phyloP scores from a whole-genome alignment of 768 basidiomycete genomes.

The Suillus paluster region DNA sequence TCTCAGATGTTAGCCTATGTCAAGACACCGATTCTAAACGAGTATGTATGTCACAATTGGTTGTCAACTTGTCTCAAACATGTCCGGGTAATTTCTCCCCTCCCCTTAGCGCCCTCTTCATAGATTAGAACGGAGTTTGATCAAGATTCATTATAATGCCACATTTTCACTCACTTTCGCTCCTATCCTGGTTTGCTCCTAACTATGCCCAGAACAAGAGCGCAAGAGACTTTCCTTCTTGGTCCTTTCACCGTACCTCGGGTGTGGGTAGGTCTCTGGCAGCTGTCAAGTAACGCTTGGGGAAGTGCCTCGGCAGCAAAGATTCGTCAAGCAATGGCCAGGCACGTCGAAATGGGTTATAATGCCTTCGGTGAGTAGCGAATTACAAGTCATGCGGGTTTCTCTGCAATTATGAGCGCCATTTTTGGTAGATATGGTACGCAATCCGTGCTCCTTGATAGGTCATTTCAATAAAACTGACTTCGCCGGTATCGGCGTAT shows the following conservation, averaged over 20 bases:
- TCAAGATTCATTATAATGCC: constrained; percentile 27
- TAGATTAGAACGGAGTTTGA: constrained; percentile 38
- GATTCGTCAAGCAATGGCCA: constrained; percentile 69
- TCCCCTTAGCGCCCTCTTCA: constrained; percentile 10
- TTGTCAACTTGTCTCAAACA: neutral
- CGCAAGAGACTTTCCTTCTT: constrained; percentile 55
- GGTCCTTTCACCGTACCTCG: constrained; percentile 65
- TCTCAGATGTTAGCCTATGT: neutral
- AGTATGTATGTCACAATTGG: constrained; percentile 17
- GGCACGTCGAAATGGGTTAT: constrained; percentile 59
- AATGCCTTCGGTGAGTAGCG: constrained; percentile 46
- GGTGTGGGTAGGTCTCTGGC: constrained; percentile 83
- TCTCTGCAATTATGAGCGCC: constrained; percentile 13
- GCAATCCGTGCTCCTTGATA: constrained; percentile 23
- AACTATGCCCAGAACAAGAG: constrained; percentile 25
- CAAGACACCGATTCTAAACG: neutral
- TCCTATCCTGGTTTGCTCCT: constrained; percentile 13
- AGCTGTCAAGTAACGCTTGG: constrained; percentile 86
- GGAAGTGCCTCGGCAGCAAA: constrained; percentile 70
- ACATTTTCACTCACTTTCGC: constrained; percentile 9
- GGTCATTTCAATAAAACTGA: constrained; percentile 8
- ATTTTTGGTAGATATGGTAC: constrained; percentile 57
- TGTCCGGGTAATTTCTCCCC: neutral
- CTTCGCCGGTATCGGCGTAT: constrained; percentile 8
- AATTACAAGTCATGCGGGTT: constrained; percentile 14